Evolutionary conservation across 2,329 filamentous ascomycete species (phyloP), one percentile per base, ranked within the genome.

Genomic region (Phialophora macrospora): DNA sequence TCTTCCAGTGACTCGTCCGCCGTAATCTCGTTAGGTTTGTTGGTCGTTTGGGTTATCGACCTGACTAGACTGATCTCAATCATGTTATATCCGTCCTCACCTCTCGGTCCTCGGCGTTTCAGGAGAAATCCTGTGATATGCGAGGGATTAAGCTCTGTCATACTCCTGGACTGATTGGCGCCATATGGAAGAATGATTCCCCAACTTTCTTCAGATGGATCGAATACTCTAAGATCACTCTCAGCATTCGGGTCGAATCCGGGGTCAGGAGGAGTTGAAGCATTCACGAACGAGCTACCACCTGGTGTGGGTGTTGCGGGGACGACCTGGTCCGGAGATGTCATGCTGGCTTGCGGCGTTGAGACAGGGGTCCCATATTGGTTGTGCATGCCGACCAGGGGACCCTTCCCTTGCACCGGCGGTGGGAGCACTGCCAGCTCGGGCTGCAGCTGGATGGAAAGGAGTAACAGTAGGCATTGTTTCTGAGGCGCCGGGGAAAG

Each of bases 191-290:
- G 78, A 22, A 87, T 79, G 7, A 87, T 75, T 34, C 80, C 81
- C 84, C 85, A 88, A 0, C 83, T 84, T 68, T 89, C 86, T 72
- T 89, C 86, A 24, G 80, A 81, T 20, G 82, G 75, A 71, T 89
- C 86, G 46, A 85, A 75, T 11, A 89, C 80, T 9, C 83, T 79
- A 1, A 84, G 82, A 58, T 88, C 86, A 0, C 81, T 79, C 64
- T 88, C 86, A 26, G 52, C 48, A 48, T 67, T 70, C 11, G 70
- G 63, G 51, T 72, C 69, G 30, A 68, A 64, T 26, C 51, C 63
- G 30, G 60, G 62, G 44, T 69, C 66, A 26, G 65, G 67, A 38
- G 71, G 71, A 28, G 70, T 71, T 4, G 68, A 76, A 59, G 70
- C 72, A 55, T 64, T 72, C 34, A 69, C 54, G 14, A 68, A 62